Percentiles rank a stretch among this genome's conserved stretches.
Evolutionary conservation across 2,329 filamentous ascomycete species (phyloP).

Genomic region (Aspergillus hortae): DNA sequence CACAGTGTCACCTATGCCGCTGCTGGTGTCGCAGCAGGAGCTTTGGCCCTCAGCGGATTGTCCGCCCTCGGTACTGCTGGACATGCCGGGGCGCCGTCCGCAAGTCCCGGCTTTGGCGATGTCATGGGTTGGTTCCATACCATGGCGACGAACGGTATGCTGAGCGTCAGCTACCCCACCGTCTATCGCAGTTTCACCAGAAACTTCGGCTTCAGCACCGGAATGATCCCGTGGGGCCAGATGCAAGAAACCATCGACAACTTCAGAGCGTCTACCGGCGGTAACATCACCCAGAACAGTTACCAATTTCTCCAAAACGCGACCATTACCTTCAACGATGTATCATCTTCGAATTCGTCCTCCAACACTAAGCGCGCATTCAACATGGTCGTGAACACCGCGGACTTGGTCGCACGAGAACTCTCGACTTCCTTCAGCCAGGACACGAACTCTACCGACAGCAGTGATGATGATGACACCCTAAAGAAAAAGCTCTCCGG

Average conservation of each 20-base stretch:
- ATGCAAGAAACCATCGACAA: constrained; percentile 80
- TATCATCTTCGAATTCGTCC: constrained; percentile 47
- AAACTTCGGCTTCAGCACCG: constrained; percentile 91
- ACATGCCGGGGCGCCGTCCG: constrained; percentile 58
- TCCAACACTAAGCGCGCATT: constrained; percentile 55
- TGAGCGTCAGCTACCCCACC: constrained; percentile 80
- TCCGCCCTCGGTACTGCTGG: constrained; percentile 64
- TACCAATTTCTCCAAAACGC: constrained; percentile 70
- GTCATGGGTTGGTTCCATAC: constrained; percentile 88
- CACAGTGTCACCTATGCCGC: constrained; percentile 79
- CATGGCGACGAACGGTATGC: constrained; percentile 94
- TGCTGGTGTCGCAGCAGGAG: constrained; percentile 79
- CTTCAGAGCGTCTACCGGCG: constrained; percentile 77
- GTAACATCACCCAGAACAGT: constrained; percentile 78
- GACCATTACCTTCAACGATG: constrained; percentile 68
- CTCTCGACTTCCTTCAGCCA: constrained; percentile 41
- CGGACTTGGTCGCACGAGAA: constrained; percentile 54
- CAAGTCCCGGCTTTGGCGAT: constrained; percentile 81
- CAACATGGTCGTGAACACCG: constrained; percentile 38
- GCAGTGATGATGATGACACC: constrained; percentile 32
- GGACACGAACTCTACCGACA: constrained; percentile 29
- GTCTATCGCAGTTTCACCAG: constrained; percentile 86
- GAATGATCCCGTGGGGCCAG: constrained; percentile 74
- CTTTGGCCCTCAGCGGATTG: constrained; percentile 68
- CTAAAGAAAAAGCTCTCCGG: constrained; percentile 62